Conservation (phyloP, 306 rosid species). For the Psophocarpus tetragonolobus region DNA sequence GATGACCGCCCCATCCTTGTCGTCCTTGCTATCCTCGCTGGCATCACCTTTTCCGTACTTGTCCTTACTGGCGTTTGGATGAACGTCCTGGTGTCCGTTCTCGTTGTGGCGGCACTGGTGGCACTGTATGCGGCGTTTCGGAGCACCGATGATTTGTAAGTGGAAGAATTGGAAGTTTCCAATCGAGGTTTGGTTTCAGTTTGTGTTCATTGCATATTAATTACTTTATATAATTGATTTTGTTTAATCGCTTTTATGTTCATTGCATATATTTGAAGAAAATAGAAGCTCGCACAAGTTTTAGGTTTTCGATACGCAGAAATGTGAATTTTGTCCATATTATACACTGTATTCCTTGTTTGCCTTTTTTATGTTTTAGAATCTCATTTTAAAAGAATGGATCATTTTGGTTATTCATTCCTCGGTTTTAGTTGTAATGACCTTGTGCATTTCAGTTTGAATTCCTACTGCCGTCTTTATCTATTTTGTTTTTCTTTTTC, state of each 20-base stretch:
- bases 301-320: background rate
- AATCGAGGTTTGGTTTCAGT: conserved; percentile 71
- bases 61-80: conserved; percentile 63
- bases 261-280: conserved; percentile 12
- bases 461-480: background rate
- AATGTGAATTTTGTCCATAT: conserved; percentile 12
- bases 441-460: background rate
- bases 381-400: background rate
- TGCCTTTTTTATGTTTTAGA: background rate
- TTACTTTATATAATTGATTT: background rate
- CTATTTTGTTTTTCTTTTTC: too few relatives aligned
- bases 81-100: conserved; percentile 58
- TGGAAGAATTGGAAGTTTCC: conserved; percentile 55
- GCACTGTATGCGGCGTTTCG: conserved; percentile 62
- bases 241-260: background rate
- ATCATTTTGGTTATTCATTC: background rate
- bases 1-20: conserved; percentile 73
- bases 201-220: conserved; percentile 44
- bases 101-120: conserved; percentile 47
- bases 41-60: conserved; percentile 57
- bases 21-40: conserved; percentile 39
- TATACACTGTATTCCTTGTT: background rate
- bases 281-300: background rate
- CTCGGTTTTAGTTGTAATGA: background rate
- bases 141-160: conserved; percentile 64